phyloP scores from a whole-genome alignment of 192 early-diverging fungal species.

The Rhizophagus clarus region DNA sequence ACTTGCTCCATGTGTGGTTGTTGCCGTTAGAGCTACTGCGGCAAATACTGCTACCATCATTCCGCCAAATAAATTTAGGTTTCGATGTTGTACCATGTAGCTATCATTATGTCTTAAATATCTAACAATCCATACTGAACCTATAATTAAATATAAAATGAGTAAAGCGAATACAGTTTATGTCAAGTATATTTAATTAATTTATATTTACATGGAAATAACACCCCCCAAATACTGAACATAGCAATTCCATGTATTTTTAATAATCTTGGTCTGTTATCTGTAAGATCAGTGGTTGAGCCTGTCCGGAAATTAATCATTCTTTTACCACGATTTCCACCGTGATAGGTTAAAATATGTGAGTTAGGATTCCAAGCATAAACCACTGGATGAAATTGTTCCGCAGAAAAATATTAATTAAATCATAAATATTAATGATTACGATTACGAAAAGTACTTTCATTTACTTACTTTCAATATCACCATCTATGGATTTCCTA shows the following conservation, averaged over 20 bases:
- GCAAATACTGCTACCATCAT: conserved; percentile 21
- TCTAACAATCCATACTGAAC: conserved; percentile 23
- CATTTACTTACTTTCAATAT: background rate
- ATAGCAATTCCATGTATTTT: conserved; percentile 31
- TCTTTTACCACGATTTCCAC: conserved; percentile 2
- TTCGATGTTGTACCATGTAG: conserved; percentile 21
- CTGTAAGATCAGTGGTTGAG: background rate
- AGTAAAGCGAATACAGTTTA: too few relatives aligned
- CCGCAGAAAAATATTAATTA: too few relatives aligned
- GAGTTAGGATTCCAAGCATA: background rate
- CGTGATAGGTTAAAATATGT: background rate
- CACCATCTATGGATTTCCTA: background rate
- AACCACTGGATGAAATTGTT: background rate
- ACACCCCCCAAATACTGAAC: conserved; percentile 19
- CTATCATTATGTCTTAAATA: conserved; percentile 22
- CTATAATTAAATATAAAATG: background rate
- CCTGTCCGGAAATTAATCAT: conserved; percentile 3
- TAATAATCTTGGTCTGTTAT: background rate
- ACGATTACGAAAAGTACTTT: too few relatives aligned
- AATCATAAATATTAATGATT: too few relatives aligned
- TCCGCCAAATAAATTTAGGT: conserved; percentile 30
- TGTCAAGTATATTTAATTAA: background rate
- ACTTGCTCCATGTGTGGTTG: background rate
- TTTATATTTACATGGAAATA: background rate
- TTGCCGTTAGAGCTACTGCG: conserved; percentile 23